Base-by-base conservation (phyloP, 2,329 filamentous ascomycete genomes). In the Paecilomyces fulvus region DNA sequence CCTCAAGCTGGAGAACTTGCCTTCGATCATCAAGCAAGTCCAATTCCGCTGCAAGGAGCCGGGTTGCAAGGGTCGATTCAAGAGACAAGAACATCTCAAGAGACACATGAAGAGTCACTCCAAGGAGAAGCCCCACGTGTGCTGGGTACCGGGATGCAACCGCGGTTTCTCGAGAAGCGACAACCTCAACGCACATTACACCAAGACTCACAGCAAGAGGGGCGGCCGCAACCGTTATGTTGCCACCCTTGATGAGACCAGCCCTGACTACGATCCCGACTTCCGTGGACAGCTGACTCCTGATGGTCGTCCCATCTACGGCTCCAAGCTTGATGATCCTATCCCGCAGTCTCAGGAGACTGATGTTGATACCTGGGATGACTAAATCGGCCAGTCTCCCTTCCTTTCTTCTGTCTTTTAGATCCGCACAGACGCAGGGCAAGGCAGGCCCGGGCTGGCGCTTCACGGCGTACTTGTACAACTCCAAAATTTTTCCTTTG, bases 81-180 rank as follows among this genome's bases (percentile, higher is more conserved):
- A 77, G 66, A 65, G 78, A 51, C 75, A 77, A 58, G 77, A 80
- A 59, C 77, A 79, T 56, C 65, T 79, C 17, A 78, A 78, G 65
- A 67, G 77, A 10, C 78, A 80, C 61, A 73, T 75, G 67, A 75
- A 73, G 63, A 78, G 71, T 14, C 76, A 79, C 55, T 75, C 75
- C 30, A 72, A 74, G 57, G 72, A 75, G 52, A 74, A 74, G 62
- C 70, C 70, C 3, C 72, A 75, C 63, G 67, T 71, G 8, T 77
- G 75, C 58, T 76, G 74, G 75, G 73, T 75, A 2, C 71, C 73
- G 1, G 73, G 69, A 9, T 77, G 74, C 57, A 68, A 72, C 51
- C 67, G 70, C 7, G 69, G 68, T 2, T 77, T 77, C 59, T 74
- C 72, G 3, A 66, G 75, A 49, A 76, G 72, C 23, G 75, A 77